phyloP scores from a whole-genome alignment of 331 rosid genomes.

The Cydonia oblonga region DNA sequence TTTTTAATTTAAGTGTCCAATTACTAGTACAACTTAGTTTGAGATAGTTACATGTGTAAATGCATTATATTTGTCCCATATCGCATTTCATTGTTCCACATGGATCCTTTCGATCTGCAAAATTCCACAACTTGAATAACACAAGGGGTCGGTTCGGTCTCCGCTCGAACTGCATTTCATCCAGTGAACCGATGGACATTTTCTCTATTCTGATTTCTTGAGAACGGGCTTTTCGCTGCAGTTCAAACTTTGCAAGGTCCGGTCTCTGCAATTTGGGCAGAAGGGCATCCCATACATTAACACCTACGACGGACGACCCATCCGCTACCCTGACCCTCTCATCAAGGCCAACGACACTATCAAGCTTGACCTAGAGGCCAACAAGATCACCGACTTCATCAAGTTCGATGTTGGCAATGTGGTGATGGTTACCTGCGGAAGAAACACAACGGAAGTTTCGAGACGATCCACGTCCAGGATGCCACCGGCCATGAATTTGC shows the following conservation, averaged over 20 bases:
- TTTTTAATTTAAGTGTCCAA: no score
- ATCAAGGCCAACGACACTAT: slow-evolving; percentile 42
- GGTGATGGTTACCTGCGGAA: slow-evolving; percentile 42
- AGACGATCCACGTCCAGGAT: slow-evolving; percentile 34
- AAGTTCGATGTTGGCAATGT: slow-evolving; percentile 44
- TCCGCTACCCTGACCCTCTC: slow-evolving; percentile 37
- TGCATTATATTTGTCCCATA: no score
- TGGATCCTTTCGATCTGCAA: background rate
- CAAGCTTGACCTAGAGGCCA: slow-evolving; percentile 37
- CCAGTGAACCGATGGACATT: background rate
- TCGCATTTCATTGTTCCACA: background rate
- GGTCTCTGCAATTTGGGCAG: slow-evolving; percentile 32
- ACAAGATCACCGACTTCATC: slow-evolving; percentile 34
- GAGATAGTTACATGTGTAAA: no score
- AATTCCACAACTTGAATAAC: background rate
- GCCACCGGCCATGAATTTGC: slow-evolving; percentile 39
- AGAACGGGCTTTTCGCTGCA: background rate
- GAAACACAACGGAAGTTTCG: slow-evolving; percentile 39
- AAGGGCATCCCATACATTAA: slow-evolving; percentile 37
- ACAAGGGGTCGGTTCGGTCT: no score
- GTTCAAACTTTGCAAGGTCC: slow-evolving; percentile 39
- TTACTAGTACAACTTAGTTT: no score
- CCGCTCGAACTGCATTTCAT: background rate
- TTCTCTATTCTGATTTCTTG: background rate
- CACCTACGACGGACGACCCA: slow-evolving; percentile 32